These are phyloP conservation scores for Coemansia sp. DNA, from an alignment of 192 early-diverging fungal genomes.

Conservation along the genomic window DNA sequence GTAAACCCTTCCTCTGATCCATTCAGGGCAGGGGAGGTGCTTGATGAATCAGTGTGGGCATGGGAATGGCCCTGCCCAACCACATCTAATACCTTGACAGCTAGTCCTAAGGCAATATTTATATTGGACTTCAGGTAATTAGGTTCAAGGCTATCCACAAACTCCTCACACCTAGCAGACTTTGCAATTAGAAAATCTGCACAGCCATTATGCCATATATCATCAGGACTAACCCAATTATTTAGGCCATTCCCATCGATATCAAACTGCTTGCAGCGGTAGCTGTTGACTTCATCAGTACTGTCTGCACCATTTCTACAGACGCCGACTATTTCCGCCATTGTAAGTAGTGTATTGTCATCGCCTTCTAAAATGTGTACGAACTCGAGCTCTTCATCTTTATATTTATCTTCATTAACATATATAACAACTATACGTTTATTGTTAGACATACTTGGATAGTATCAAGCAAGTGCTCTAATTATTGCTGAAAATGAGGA, in stretches of 20 bases:
- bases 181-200: neutral
- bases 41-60: no score
- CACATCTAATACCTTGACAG: no score
- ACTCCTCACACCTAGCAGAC: neutral
- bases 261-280: neutral
- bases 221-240: neutral
- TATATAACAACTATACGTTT: neutral
- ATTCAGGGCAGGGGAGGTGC: no score
- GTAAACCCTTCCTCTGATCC: no score
- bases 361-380: neutral
- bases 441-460: neutral
- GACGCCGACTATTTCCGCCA: neutral
- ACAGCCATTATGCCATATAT: neutral
- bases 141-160: neutral
- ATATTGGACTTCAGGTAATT: neutral
- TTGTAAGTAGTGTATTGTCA: neutral
- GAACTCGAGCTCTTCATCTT: neutral
- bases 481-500: neutral
- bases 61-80: no score
- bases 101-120: no score
- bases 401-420: neutral
- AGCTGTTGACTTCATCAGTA: neutral
- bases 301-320: neutral
- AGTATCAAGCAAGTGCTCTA: neutral
- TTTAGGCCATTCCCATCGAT: neutral